These are phyloP conservation scores for Saturnispora diversa DNA, from an alignment of 805 yeast species.

Conservation along the genomic window DNA sequence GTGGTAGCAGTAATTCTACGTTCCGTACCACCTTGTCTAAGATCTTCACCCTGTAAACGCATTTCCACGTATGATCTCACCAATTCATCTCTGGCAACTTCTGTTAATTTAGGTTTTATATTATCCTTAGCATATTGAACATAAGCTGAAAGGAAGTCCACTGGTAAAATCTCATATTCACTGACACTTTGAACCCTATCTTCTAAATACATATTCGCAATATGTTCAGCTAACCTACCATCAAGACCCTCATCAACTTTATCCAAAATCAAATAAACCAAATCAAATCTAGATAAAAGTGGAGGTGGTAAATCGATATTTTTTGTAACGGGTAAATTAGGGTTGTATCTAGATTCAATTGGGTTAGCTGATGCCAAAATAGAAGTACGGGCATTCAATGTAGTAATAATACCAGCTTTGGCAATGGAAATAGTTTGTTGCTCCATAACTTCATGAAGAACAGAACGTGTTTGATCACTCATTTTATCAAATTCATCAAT, in stretches of 20 bases:
- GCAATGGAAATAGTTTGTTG: conserved; percentile 98
- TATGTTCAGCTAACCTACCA: conserved; percentile 79
- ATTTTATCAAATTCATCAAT: conserved; percentile 98
- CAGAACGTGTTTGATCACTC: conserved; percentile 91
- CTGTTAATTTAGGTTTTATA: conserved; percentile 69
- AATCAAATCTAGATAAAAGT: conserved; percentile 84
- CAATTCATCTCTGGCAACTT: conserved; percentile 73
- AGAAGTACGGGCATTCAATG: conserved; percentile 92
- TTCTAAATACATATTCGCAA: conserved; percentile 86
- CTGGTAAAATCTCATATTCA: conserved; percentile 62
- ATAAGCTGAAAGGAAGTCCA: conserved; percentile 79
- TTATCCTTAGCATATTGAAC: conserved; percentile 92
- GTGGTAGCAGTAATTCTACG: conserved; percentile 96
- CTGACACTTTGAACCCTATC: conserved; percentile 74
- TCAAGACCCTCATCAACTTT: conserved; percentile 83
- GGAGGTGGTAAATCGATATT: conserved; percentile 98
- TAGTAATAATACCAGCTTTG: conserved; percentile 96
- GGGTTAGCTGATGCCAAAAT: conserved; percentile 96
- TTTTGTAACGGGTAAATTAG: conserved; percentile 88
- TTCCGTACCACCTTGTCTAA: conserved; percentile 56
- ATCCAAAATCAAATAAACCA: conserved; percentile 87
- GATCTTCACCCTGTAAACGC: conserved; percentile 91
- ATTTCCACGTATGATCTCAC: conserved; percentile 86
- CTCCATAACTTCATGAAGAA: conserved; percentile 97
- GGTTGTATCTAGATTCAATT: conserved; percentile 89